Percentiles rank a stretch among this genome's conserved stretches.
These are phyloP conservation scores for Trypanosoma melophagium DNA, from an alignment of 208 protist genomes.

Conservation along the genomic window DNA sequence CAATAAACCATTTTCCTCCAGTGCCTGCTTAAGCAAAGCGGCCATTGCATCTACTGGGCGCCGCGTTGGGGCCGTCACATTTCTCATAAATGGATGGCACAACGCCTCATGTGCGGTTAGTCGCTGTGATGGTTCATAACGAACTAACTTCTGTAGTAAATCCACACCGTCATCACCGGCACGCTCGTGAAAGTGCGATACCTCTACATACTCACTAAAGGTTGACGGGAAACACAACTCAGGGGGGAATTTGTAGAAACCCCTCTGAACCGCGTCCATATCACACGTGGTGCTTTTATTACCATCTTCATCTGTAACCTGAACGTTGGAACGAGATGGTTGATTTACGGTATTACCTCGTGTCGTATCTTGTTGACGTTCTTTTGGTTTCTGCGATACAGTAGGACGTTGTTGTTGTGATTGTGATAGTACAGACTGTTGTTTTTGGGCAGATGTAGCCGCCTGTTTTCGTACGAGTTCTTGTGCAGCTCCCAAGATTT, in stretches of 20 bases:
- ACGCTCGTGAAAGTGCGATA: slow-evolving; percentile 36
- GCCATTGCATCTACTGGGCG: slow-evolving; percentile 53
- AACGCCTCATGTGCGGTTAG: slow-evolving; percentile 68
- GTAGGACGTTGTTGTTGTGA: neutral
- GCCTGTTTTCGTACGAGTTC: slow-evolving; percentile 23
- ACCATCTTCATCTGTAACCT: neutral
- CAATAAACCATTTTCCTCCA: slow-evolving; percentile 30
- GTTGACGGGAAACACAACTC: slow-evolving; percentile 55
- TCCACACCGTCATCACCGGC: slow-evolving; percentile 61
- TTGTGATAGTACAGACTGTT: neutral
- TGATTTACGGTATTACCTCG: neutral
- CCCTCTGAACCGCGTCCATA: neutral
- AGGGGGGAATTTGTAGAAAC: slow-evolving; percentile 47
- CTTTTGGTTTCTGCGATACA: neutral
- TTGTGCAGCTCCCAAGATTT: slow-evolving; percentile 37
- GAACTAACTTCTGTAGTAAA: slow-evolving; percentile 59
- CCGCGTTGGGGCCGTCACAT: slow-evolving; percentile 29
- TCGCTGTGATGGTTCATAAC: slow-evolving; percentile 68
- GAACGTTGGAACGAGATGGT: neutral
- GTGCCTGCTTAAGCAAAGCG: slow-evolving; percentile 52
- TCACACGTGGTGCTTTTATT: neutral
- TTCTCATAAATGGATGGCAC: slow-evolving; percentile 57
- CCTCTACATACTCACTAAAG: slow-evolving; percentile 56
- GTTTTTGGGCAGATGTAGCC: slow-evolving; percentile 1
- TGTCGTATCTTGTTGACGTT: neutral